phyloP scores from a whole-genome alignment of 225 moss, liverwort and hornwort species.

The Pseudisothecium myosuroides region DNA sequence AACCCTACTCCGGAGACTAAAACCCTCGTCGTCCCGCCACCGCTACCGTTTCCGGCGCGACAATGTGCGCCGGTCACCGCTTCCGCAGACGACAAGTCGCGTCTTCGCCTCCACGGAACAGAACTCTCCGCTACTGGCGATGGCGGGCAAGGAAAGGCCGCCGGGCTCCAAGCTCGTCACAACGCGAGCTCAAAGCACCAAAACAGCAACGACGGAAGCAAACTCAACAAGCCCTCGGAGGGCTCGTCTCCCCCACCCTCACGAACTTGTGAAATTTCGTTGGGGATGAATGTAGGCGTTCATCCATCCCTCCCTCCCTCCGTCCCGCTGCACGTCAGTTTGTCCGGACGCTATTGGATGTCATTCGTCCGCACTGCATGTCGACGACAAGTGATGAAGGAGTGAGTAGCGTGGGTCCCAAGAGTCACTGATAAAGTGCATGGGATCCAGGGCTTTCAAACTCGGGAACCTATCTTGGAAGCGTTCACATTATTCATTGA shows the following conservation, averaged over 20 bases:
- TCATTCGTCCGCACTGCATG: not conserved
- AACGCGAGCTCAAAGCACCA: not conserved
- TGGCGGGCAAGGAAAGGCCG: not conserved
- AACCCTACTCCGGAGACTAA: constrained; percentile 31
- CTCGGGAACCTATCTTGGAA: not conserved
- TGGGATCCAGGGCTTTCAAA: constrained; percentile 8
- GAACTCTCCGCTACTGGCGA: not conserved
- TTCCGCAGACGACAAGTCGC: not conserved
- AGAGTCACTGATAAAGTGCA: constrained; percentile 10
- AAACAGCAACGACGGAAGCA: not conserved
- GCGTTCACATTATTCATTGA: not conserved
- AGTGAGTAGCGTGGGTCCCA: constrained; percentile 7
- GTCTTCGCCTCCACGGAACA: not conserved
- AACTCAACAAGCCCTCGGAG: not conserved
- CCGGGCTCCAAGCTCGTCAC: constrained; percentile 1
- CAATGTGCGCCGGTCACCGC: not conserved
- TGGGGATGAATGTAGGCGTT: not conserved
- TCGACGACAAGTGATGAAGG: not conserved
- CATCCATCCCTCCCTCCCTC: not conserved
- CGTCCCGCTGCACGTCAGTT: not conserved
- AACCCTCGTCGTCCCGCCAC: constrained; percentile 24
- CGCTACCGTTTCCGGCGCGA: not conserved
- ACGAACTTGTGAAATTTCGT: not conserved
- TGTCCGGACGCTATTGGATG: not conserved
- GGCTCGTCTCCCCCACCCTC: not conserved